Base-by-base conservation (phyloP, 257 asterid species). In the Jasminum sambac region DNA sequence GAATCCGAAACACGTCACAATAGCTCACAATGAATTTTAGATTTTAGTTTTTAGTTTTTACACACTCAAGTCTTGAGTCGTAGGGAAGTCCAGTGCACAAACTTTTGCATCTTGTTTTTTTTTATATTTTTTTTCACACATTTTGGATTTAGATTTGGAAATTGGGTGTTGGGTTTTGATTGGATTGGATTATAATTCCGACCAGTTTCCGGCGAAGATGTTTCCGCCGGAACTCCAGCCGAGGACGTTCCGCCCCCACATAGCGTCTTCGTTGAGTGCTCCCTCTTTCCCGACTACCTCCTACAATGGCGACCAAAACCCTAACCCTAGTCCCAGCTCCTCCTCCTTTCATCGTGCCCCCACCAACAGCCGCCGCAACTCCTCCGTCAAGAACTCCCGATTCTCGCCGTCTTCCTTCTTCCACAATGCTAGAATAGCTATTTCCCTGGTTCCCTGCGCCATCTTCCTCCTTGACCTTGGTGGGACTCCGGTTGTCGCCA, bases 171-270 rank as follows among this genome's bases (percentile, higher is more conserved):
- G n/a, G n/a, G n/a, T 16, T 50, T 50, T 23, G 59, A 48, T 48
- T 50, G 8, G 43, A 7, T 43, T 55, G 14, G 16, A 55, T 55
- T 55, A 21, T 30, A 21, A 23, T 55, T 55, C 62, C 19, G 62
- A 55, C 62, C 19, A 34, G 16, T 23, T 71, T 77, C 82, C 84
- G 88, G 86, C 82, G 74, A 63, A 63, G 17, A 90, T 89, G 98
- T 84, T 92, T 66, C 91, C 90, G 84, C 95, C 95, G 90, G 99
- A 95, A 90, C 96, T 95, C 74, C 95, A 95, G 72, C 77, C 99
- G 36, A 90, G 95, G 77, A 55, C 95, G 14, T 86, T 86, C 88
- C 97, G 97, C 57, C 97, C 98, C 0, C 83, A 88, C 77, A 85
- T 91, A 59, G 75, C 93, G 24, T 68, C 91, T 75, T 87, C 97